phyloP scores from a whole-genome alignment of 305 asterid species.

The Rubia peregrina region DNA sequence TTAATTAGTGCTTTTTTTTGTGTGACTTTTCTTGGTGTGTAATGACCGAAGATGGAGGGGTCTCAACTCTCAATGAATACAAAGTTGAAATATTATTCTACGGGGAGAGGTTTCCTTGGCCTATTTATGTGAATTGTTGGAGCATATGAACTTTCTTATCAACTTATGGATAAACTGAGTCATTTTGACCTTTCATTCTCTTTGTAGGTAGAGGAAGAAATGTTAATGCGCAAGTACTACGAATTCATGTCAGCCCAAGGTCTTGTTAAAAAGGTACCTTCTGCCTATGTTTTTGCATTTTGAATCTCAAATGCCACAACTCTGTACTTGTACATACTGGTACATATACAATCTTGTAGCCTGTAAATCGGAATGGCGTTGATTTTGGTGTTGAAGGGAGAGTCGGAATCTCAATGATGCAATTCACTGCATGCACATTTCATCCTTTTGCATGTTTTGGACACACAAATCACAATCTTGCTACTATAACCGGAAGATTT shows the following conservation, averaged over 20 bases:
- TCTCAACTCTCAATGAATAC: neutral
- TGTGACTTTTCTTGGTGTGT: neutral
- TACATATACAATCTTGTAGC: neutral
- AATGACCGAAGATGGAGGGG: neutral
- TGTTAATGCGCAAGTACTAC: slow-evolving; percentile 83
- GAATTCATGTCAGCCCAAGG: slow-evolving; percentile 71
- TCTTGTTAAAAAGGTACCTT: slow-evolving; percentile 41
- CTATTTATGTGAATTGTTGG: neutral
- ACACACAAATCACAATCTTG: neutral
- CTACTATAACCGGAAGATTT: neutral
- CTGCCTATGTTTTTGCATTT: neutral
- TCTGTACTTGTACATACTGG: neutral
- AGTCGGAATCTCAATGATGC: neutral
- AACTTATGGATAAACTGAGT: neutral
- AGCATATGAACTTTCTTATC: neutral
- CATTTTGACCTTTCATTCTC: neutral
- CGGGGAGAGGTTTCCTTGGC: neutral
- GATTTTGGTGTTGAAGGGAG: neutral
- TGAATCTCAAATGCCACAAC: neutral
- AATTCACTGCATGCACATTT: neutral
- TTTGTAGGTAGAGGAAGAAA: slow-evolving; percentile 81
- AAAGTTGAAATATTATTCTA: neutral
- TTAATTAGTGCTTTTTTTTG: neutral
- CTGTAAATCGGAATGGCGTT: neutral
- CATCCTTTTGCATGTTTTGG: neutral